Evolutionary conservation across 176 grass and related monocot species (phyloP).

Genomic region (Aegilops tauschii): DNA sequence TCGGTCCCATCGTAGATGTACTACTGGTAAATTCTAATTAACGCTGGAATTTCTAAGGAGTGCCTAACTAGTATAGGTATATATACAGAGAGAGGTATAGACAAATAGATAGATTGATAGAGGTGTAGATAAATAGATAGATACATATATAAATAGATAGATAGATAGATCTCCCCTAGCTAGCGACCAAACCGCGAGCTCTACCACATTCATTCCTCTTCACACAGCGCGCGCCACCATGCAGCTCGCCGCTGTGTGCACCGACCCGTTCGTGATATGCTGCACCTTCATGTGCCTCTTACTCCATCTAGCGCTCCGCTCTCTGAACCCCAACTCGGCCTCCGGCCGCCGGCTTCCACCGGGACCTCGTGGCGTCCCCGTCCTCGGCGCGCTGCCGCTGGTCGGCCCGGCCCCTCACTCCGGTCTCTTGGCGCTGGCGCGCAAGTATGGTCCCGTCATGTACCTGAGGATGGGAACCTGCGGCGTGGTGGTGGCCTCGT

Average conservation of each 20-base stretch:
- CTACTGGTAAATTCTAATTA: no score
- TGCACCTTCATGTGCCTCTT: constrained; percentile 57
- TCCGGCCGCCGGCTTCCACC: constrained; percentile 35
- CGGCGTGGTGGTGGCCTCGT: constrained; percentile 64
- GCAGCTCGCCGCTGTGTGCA: constrained; percentile 31
- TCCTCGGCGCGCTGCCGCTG: constrained; percentile 72
- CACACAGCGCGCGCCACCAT: not conserved
- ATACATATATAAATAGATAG: no score
- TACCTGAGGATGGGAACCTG: constrained; percentile 34
- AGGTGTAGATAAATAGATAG: no score
- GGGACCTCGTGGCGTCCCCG: constrained; percentile 44
- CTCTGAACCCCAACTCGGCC: not conserved
- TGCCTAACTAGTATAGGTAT: no score
- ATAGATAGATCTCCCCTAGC: no score
- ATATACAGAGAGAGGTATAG: no score
- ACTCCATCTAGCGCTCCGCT: constrained; percentile 53
- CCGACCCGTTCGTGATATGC: constrained; percentile 51
- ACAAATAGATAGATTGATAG: no score
- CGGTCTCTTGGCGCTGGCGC: constrained; percentile 55
- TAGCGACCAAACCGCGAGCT: no score
- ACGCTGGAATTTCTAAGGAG: no score
- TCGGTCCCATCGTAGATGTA: no score
- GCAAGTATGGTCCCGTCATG: constrained; percentile 63
- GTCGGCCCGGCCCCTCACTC: constrained; percentile 70
- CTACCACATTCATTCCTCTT: no score